These are phyloP conservation scores for Neophaeococcomyces mojaviensis DNA, from an alignment of 2,329 filamentous ascomycete species.

Conservation along the genomic window DNA sequence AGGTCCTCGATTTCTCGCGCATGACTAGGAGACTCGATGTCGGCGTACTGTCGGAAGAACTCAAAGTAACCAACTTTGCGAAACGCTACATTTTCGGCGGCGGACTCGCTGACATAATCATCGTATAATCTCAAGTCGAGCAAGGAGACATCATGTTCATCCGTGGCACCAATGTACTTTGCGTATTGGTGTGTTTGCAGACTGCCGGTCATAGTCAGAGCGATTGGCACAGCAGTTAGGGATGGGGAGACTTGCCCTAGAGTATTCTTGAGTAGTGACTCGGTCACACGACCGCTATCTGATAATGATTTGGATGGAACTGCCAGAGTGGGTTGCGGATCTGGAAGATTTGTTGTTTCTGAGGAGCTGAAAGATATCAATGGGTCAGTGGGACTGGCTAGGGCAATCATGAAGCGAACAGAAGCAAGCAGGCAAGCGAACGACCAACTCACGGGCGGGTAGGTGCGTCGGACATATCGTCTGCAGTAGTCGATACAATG, in stretches of 20 bases:
- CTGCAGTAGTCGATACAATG: conserved; percentile 10
- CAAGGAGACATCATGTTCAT: conserved; percentile 23
- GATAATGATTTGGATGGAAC: not conserved
- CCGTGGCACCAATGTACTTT: conserved; percentile 24
- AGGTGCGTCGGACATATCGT: conserved; percentile 9
- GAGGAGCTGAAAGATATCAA: conserved; percentile 21
- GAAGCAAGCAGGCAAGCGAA: conserved; percentile 7
- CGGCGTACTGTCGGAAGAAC: conserved; percentile 23
- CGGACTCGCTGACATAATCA: conserved; percentile 17
- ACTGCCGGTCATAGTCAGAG: conserved; percentile 21
- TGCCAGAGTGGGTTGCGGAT: not conserved
- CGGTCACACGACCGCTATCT: conserved; percentile 7
- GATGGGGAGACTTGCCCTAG: conserved; percentile 13
- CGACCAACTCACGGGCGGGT: conserved; percentile 1
- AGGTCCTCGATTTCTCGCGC: conserved; percentile 22
- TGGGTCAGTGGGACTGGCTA: conserved; percentile 12
- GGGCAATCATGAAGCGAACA: conserved; percentile 3
- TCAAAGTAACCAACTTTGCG: conserved; percentile 22
- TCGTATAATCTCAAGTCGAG: conserved; percentile 24
- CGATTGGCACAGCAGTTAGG: conserved; percentile 7
- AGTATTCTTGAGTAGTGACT: conserved; percentile 20
- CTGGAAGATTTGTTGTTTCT: conserved; percentile 16
- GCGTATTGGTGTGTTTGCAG: conserved; percentile 23
- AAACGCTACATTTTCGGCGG: conserved; percentile 21
- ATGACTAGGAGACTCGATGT: conserved; percentile 20